Percentiles rank a stretch among this genome's conserved stretches.
These are phyloP conservation scores for Scedosporium minutisporum DNA, from an alignment of 2,329 filamentous ascomycete genomes.

Conservation along the genomic window DNA sequence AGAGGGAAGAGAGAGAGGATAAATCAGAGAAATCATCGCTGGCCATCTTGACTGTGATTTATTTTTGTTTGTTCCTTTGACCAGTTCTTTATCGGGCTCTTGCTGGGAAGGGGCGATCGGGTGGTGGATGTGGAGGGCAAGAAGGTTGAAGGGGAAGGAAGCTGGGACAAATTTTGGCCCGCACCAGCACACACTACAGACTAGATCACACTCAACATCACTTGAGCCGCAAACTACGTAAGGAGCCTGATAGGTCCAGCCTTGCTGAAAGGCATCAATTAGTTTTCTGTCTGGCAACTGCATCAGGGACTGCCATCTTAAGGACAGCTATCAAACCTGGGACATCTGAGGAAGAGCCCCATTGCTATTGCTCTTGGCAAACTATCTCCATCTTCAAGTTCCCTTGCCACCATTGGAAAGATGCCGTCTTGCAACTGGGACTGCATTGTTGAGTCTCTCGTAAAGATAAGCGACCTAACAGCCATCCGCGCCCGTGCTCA, in stretches of 20 bases:
- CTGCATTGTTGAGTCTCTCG: neutral
- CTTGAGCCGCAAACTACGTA: constrained; percentile 12
- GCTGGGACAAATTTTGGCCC: constrained; percentile 10
- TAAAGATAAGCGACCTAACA: neutral
- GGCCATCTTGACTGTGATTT: constrained; percentile 33
- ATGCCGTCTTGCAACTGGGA: neutral
- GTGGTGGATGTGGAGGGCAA: constrained; percentile 14
- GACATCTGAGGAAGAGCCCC: neutral
- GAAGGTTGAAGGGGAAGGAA: constrained; percentile 15
- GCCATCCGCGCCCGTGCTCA: neutral
- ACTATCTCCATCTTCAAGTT: neutral
- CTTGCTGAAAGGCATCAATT: constrained; percentile 8
- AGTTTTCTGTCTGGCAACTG: neutral
- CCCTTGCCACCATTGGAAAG: neutral
- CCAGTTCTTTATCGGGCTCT: neutral
- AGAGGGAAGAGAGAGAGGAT: constrained; percentile 45
- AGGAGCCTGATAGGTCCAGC: constrained; percentile 12
- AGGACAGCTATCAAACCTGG: neutral
- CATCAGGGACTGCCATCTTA: neutral
- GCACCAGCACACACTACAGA: constrained; percentile 10
- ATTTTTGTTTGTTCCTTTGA: neutral
- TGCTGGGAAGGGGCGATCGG: neutral
- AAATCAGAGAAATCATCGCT: constrained; percentile 54
- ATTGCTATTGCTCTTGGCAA: neutral
- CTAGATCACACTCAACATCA: constrained; percentile 10